Evolutionary conservation across 805 yeast genomes (phyloP).

Genomic region (Ogataea glucozyma): DNA sequence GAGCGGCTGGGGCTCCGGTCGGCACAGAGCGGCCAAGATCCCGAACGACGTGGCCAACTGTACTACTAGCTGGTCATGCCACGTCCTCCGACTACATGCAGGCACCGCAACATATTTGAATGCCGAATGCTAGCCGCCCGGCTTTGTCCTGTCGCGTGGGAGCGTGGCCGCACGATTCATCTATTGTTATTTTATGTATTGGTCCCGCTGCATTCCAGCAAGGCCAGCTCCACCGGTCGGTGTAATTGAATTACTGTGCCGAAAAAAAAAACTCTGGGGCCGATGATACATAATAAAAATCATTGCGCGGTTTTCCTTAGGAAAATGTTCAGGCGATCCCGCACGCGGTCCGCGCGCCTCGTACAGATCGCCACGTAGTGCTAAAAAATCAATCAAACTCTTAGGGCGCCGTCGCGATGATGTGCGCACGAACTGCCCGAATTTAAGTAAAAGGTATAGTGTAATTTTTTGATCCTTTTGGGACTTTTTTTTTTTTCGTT

Average conservation of each 20-base stretch:
- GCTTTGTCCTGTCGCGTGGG: too few species aligned
- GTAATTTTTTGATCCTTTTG: too few species aligned
- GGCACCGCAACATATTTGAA: too few species aligned
- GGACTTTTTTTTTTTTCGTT: not conserved
- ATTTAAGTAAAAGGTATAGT: constrained; percentile 5
- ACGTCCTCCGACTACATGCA: too few species aligned
- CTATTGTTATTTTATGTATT: too few species aligned
- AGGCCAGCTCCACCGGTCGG: constrained; percentile 5
- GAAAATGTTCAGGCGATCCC: not conserved
- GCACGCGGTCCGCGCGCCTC: too few species aligned
- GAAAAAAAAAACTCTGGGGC: constrained; percentile 1
- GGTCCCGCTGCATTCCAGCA: too few species aligned
- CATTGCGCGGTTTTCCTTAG: constrained; percentile 7
- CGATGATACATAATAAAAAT: too few species aligned
- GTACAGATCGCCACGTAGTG: constrained; percentile 7
- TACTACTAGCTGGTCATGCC: too few species aligned
- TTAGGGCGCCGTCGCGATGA: not conserved
- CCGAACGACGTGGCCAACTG: too few species aligned
- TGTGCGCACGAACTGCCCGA: constrained; percentile 8
- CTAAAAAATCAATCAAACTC: not conserved
- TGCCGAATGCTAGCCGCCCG: too few species aligned
- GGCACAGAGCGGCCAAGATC: not conserved
- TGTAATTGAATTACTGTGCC: not conserved
- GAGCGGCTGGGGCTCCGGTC: not conserved
- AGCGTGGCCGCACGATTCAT: too few species aligned